Percentiles rank a stretch among this genome's conserved stretches.
phyloP scores from a whole-genome alignment of 495 filamentous ascomycete genomes.

The Antarctomyces pellizariae region DNA sequence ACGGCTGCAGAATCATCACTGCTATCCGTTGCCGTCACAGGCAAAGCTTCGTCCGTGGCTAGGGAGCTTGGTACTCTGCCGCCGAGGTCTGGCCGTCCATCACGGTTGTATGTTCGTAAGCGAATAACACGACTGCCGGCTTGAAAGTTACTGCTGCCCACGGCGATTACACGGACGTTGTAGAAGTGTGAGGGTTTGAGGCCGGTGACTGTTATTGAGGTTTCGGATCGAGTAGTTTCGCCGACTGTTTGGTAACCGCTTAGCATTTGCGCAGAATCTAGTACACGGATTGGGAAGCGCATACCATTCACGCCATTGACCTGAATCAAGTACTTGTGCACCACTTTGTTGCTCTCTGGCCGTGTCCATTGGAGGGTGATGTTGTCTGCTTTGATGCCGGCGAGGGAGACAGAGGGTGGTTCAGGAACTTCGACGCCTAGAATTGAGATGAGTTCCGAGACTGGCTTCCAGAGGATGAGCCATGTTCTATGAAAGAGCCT shows the following conservation, averaged over 20 bases:
- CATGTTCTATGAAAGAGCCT: slow-evolving; percentile 68
- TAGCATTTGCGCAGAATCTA: slow-evolving; percentile 6
- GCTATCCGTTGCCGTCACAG: slow-evolving; percentile 17
- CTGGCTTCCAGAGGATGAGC: slow-evolving; percentile 69
- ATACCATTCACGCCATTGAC: slow-evolving; percentile 81
- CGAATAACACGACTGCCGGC: slow-evolving; percentile 69
- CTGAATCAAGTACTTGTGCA: slow-evolving; percentile 72
- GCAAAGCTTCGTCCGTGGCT: slow-evolving; percentile 20
- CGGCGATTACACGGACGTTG: slow-evolving; percentile 72
- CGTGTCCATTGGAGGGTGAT: slow-evolving; percentile 84
- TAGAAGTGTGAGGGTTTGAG: slow-evolving; percentile 73
- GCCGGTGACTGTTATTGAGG: slow-evolving; percentile 68
- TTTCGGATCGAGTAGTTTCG: slow-evolving; percentile 60
- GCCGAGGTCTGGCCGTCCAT: slow-evolving; percentile 30
- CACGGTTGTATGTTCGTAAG: slow-evolving; percentile 36
- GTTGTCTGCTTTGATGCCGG: slow-evolving; percentile 64
- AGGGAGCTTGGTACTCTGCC: slow-evolving; percentile 28
- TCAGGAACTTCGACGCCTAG: slow-evolving; percentile 84
- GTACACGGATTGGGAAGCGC: slow-evolving; percentile 8
- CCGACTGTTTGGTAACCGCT: slow-evolving; percentile 33
- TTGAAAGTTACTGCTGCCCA: slow-evolving; percentile 76
- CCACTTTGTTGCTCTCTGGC: slow-evolving; percentile 49
- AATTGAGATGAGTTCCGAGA: slow-evolving; percentile 70
- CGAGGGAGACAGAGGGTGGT: slow-evolving; percentile 75
- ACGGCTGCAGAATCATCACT: slow-evolving; percentile 13